A percentile compares a stretch with the other conserved stretches of the same genome.
These are phyloP conservation scores for Podosphaera leucotricha DNA, from an alignment of 2,329 filamentous ascomycete species.

Conservation along the genomic window DNA sequence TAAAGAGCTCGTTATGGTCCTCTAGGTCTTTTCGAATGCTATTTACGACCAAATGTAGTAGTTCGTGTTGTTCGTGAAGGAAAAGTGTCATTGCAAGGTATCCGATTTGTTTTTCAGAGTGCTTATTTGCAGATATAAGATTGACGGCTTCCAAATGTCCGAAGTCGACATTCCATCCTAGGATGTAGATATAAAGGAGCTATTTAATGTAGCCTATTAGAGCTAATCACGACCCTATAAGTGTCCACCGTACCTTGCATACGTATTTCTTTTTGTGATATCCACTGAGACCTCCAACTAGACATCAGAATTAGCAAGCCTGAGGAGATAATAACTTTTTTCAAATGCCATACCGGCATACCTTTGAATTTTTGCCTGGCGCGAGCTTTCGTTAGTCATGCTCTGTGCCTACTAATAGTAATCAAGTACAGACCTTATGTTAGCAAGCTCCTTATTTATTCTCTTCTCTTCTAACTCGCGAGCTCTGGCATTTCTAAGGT, in stretches of 20 bases:
- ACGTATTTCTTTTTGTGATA: conserved; percentile 99
- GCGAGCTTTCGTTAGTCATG: not conserved
- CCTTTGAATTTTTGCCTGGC: conserved; percentile 78
- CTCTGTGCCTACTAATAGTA: not conserved
- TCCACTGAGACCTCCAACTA: conserved; percentile 70
- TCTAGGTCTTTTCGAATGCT: conserved; percentile 91
- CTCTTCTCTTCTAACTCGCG: conserved; percentile 94
- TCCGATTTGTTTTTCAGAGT: conserved; percentile 98
- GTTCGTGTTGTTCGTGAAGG: conserved; percentile 87
- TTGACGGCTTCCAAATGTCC: conserved; percentile 96
- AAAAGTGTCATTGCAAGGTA: conserved; percentile 96
- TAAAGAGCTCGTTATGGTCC: conserved; percentile 92
- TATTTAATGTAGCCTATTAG: conserved; percentile 3
- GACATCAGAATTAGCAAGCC: not conserved
- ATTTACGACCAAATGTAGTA: conserved; percentile 90
- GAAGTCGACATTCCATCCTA: conserved; percentile 98
- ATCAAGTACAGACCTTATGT: conserved; percentile 46
- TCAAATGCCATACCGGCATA: conserved; percentile 13
- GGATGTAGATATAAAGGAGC: conserved; percentile 95
- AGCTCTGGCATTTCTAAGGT: conserved; percentile 80
- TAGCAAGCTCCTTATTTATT: conserved; percentile 98
- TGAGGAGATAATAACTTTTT: not conserved
- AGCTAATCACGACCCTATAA: not conserved
- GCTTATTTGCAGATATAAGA: conserved; percentile 86
- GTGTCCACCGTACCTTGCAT: conserved; percentile 51